A percentile compares a stretch with the other conserved stretches of the same genome.
These are phyloP conservation scores for Yarrowia sp. DNA, from an alignment of 805 yeast genomes.

Conservation along the genomic window DNA sequence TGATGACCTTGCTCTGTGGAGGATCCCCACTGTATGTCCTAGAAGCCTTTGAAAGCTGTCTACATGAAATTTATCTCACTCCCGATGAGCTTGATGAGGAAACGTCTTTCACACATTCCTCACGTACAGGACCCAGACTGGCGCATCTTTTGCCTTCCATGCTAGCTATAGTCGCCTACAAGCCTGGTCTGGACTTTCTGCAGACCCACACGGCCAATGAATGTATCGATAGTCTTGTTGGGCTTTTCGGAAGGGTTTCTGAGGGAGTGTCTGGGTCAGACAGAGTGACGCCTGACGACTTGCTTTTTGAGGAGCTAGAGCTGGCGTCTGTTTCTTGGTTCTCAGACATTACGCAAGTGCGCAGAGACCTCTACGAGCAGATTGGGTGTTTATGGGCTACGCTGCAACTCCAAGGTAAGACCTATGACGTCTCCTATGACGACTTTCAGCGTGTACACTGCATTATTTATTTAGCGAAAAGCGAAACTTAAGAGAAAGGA, in stretches of 20 bases:
- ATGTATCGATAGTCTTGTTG: background rate
- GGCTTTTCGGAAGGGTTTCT: background rate
- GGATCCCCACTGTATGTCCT: background rate
- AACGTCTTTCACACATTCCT: background rate
- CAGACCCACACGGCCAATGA: background rate
- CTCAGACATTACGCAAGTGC: background rate
- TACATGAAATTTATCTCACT: background rate
- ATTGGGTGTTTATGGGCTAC: background rate
- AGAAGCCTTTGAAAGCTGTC: background rate
- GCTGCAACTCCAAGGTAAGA: background rate
- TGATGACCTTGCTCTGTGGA: slow-evolving; percentile 1
- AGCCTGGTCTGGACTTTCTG: slow-evolving; percentile 7
- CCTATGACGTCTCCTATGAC: background rate
- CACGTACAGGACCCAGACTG: background rate
- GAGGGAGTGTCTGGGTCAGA: background rate
- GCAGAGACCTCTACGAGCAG: background rate
- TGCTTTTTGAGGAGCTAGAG: slow-evolving; percentile 28
- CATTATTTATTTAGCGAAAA: slow-evolving; percentile 1
- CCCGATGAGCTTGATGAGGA: background rate
- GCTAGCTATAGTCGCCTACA: background rate
- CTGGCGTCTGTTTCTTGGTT: background rate
- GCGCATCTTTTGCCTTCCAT: slow-evolving; percentile 1
- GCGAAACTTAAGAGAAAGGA: background rate
- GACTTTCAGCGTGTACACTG: slow-evolving; percentile 19
- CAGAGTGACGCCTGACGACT: background rate